Evolutionary conservation across 2,329 filamentous ascomycete species (phyloP).

Genomic region (Sporothrix variecibatus): DNA sequence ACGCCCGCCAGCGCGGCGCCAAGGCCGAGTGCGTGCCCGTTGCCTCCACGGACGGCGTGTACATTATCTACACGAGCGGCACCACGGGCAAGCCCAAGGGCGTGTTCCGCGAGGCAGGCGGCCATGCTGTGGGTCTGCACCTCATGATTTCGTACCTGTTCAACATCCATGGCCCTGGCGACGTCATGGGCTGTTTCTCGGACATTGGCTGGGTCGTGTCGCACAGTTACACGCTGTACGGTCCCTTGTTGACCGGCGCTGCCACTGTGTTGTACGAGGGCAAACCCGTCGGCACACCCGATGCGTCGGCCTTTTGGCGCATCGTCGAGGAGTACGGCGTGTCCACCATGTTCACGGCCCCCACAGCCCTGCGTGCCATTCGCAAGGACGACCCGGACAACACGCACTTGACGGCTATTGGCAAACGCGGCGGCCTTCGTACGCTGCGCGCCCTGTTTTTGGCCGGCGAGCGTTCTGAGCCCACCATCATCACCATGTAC

Average conservation of each 20-base stretch:
- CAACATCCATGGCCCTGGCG: slow-evolving; percentile 77
- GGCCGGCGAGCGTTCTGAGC: slow-evolving; percentile 87
- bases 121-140: slow-evolving; percentile 82
- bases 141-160: slow-evolving; percentile 83
- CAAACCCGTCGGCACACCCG: slow-evolving; percentile 88
- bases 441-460: slow-evolving; percentile 76
- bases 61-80: slow-evolving; percentile 86
- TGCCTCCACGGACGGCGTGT: slow-evolving; percentile 75
- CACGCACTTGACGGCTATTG: slow-evolving; percentile 62
- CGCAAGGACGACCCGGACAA: slow-evolving; percentile 81
- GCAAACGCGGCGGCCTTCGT: slow-evolving; percentile 69
- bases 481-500: slow-evolving; percentile 79
- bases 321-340: slow-evolving; percentile 83
- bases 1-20: slow-evolving; percentile 65
- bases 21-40: slow-evolving; percentile 77
- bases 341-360: slow-evolving; percentile 81
- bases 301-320: slow-evolving; percentile 86
- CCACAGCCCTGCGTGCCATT: slow-evolving; percentile 84
- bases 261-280: slow-evolving; percentile 89
- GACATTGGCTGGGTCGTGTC: slow-evolving; percentile 95
- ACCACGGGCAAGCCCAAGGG: slow-evolving; percentile 84
- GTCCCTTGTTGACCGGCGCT: slow-evolving; percentile 79
- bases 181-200: slow-evolving; percentile 58
- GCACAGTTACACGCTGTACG: slow-evolving; percentile 79
- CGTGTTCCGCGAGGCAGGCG: slow-evolving; percentile 78